These are phyloP conservation scores for Paragyromitra xinjiangensis DNA, from an alignment of 495 filamentous ascomycete genomes.

Conservation along the genomic window DNA sequence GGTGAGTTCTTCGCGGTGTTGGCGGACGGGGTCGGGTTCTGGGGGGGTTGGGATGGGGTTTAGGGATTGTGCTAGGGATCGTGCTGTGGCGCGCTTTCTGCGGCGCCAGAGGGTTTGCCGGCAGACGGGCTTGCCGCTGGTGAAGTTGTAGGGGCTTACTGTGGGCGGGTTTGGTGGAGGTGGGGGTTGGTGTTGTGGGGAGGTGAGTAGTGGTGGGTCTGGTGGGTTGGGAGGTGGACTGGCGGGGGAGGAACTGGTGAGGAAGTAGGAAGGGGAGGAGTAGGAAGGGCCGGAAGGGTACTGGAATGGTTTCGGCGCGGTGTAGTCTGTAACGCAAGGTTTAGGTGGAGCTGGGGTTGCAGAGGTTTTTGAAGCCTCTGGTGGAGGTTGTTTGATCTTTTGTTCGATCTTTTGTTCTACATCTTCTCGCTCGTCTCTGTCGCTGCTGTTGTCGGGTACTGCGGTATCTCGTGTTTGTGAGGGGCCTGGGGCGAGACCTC, in stretches of 20 bases:
- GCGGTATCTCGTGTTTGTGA: conserved; percentile 6
- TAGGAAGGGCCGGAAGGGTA: conserved; percentile 8
- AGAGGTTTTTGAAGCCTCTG: background rate
- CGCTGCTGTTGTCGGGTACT: conserved; percentile 77
- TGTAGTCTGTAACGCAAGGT: conserved; percentile 60
- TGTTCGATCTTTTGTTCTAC: background rate
- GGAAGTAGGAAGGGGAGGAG: conserved; percentile 6
- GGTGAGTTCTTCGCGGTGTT: conserved; percentile 39
- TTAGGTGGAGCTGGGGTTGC: background rate
- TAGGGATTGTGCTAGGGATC: conserved; percentile 18
- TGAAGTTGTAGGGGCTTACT: conserved; percentile 32
- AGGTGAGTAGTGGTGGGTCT: background rate
- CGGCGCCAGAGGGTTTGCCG: conserved; percentile 46
- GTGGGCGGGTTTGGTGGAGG: background rate
- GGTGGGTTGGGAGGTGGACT: background rate
- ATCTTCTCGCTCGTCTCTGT: background rate
- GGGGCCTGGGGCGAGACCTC: conserved; percentile 15
- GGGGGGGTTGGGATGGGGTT: conserved; percentile 4
- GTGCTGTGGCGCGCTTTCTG: conserved; percentile 39
- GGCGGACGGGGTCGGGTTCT: conserved; percentile 26
- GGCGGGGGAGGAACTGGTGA: background rate
- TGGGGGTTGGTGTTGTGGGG: background rate
- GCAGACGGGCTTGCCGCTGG: conserved; percentile 37
- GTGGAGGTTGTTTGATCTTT: background rate
- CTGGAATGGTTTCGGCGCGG: conserved; percentile 75